These are phyloP conservation scores for Fusarium algeriense DNA, from an alignment of 2,329 filamentous ascomycete species.

Conservation along the genomic window DNA sequence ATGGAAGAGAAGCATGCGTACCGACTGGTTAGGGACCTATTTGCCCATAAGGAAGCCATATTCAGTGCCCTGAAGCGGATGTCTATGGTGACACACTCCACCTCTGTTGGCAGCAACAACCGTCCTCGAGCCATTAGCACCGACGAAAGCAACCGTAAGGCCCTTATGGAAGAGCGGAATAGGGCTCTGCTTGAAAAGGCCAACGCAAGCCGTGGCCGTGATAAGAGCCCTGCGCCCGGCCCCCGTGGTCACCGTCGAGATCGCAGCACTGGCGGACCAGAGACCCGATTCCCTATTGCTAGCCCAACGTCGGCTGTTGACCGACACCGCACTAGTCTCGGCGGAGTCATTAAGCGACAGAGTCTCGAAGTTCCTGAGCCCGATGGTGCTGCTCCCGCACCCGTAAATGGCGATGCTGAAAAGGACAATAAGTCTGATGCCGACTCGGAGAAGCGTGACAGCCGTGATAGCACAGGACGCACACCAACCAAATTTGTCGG, in stretches of 20 bases:
- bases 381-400: constrained; percentile 59
- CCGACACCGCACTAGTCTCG: constrained; percentile 63
- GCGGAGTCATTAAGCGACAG: constrained; percentile 66
- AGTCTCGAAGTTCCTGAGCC: constrained; percentile 86
- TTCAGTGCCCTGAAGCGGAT: constrained; percentile 96
- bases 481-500: constrained; percentile 59
- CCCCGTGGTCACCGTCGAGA: constrained; percentile 79
- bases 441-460: constrained; percentile 71
- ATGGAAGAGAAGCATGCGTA: constrained; percentile 96
- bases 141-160: constrained; percentile 94
- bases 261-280: constrained; percentile 77
- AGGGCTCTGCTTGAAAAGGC: constrained; percentile 80
- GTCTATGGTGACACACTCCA: constrained; percentile 75
- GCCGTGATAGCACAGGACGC: constrained; percentile 73
- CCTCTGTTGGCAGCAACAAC: constrained; percentile 63
- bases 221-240: constrained; percentile 77
- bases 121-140: constrained; percentile 91
- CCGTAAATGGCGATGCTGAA: constrained; percentile 56
- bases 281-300: constrained; percentile 88
- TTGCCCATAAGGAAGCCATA: constrained; percentile 93
- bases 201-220: constrained; percentile 75
- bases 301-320: constrained; percentile 68
- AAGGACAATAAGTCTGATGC: constrained; percentile 44
- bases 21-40: constrained; percentile 90
- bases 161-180: constrained; percentile 93